Percentiles rank a stretch among this genome's conserved stretches.
These are phyloP conservation scores for Tephrocybe sp. DNA, from an alignment of 768 basidiomycete genomes.

Conservation along the genomic window DNA sequence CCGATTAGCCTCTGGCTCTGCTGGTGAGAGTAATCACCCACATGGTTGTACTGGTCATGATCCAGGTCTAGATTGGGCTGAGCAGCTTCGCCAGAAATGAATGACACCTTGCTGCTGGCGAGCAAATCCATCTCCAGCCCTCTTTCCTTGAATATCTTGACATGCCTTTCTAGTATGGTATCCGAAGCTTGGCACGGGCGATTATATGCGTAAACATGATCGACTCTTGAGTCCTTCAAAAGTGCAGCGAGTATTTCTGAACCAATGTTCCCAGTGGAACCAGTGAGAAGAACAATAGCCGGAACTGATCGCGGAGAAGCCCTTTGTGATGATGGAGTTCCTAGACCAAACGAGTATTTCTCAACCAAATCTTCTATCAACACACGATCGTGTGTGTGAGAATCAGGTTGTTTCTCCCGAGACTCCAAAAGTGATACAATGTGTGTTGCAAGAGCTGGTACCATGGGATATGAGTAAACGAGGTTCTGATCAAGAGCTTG, in stretches of 20 bases:
- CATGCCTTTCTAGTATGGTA: no score
- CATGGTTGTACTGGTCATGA: no score
- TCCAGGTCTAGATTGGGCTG: no score
- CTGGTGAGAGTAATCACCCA: no score
- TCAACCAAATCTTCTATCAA: conserved; percentile 30
- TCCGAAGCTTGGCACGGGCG: conserved; percentile 11
- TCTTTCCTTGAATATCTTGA: no score
- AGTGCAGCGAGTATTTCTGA: conserved; percentile 9
- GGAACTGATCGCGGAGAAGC: not conserved
- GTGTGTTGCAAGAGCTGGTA: not conserved
- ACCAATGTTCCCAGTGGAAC: conserved; percentile 13
- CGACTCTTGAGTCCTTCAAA: conserved; percentile 4
- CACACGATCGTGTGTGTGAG: no score
- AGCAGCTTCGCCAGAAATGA: no score
- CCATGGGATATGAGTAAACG: not conserved
- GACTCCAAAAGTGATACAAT: not conserved
- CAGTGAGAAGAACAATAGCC: conserved; percentile 13
- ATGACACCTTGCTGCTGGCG: no score
- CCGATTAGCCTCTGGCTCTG: no score
- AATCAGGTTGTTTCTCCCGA: no score
- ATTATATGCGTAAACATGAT: conserved; percentile 9
- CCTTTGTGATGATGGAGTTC: not conserved
- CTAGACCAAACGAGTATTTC: conserved; percentile 27
- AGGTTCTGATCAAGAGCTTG: not conserved
- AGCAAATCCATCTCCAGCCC: no score